phyloP scores from a whole-genome alignment of 768 basidiomycete genomes.

The Porpolomopsis calyptriformis region DNA sequence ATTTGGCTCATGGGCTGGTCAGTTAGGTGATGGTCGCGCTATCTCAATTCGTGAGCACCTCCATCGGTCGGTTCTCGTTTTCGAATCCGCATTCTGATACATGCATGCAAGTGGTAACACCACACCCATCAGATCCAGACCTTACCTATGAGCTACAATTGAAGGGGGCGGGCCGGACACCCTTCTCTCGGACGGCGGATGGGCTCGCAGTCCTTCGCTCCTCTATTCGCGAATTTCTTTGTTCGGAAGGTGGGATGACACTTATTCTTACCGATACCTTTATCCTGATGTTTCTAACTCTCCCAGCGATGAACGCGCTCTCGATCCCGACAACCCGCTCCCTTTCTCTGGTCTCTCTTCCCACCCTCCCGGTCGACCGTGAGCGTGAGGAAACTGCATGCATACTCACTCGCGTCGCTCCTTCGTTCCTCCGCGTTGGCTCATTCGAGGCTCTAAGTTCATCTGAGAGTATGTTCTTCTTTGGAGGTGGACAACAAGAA shows the following conservation, averaged over 20 bases:
- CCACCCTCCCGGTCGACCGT: slow-evolving; percentile 60
- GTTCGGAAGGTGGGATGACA: slow-evolving; percentile 66
- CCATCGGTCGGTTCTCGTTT: neutral
- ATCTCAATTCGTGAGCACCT: slow-evolving; percentile 55
- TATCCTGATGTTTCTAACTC: neutral
- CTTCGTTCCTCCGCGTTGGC: slow-evolving; percentile 87
- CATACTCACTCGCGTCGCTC: slow-evolving; percentile 71
- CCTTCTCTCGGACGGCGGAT: slow-evolving; percentile 86
- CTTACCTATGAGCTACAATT: slow-evolving; percentile 77
- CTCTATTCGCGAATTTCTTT: slow-evolving; percentile 87
- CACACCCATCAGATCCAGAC: slow-evolving; percentile 48
- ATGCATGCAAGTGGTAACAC: slow-evolving; percentile 86
- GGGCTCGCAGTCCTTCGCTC: slow-evolving; percentile 93
- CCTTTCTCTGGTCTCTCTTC: slow-evolving; percentile 66
- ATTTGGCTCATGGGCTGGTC: slow-evolving; percentile 85
- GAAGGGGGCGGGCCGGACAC: slow-evolving; percentile 90
- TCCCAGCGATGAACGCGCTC: slow-evolving; percentile 51
- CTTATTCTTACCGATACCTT: neutral
- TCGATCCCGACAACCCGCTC: slow-evolving; percentile 83
- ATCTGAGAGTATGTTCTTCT: slow-evolving; percentile 50
- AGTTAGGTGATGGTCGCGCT: slow-evolving; percentile 91
- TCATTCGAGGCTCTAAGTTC: slow-evolving; percentile 81
- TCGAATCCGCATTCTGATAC: neutral
- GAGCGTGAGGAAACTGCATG: slow-evolving; percentile 66
- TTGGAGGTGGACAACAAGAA: slow-evolving; percentile 69